Percentiles rank a stretch among this genome's conserved stretches.
phyloP scores from a whole-genome alignment of 169 alveolate species.

The Plasmodium inui region DNA sequence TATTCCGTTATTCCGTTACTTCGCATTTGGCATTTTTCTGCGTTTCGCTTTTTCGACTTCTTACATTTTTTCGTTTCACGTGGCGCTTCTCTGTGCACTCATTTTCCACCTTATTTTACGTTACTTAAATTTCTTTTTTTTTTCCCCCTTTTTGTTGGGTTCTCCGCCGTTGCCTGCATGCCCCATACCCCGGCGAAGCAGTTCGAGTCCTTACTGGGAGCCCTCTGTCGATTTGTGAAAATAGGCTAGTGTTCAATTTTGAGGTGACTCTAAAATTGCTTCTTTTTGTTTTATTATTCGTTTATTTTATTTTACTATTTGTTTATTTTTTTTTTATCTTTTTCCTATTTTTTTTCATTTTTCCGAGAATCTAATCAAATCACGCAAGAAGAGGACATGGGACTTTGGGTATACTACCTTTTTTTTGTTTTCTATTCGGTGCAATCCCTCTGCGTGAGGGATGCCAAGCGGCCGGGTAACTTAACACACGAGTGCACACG shows the following conservation, averaged over 20 bases:
- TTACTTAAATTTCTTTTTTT: not conserved
- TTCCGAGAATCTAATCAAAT: not conserved
- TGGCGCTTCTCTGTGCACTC: not conserved
- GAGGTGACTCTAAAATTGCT: too few relatives aligned
- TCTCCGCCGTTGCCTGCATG: not conserved
- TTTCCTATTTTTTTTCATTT: not conserved
- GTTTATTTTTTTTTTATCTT: not conserved
- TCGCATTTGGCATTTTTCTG: not conserved
- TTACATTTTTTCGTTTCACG: not conserved
- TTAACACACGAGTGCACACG: not conserved
- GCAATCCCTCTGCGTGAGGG: constrained; percentile 25
- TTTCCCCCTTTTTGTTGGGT: not conserved
- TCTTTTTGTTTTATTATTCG: not conserved
- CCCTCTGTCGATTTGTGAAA: not conserved
- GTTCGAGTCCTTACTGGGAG: not conserved
- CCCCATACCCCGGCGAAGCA: not conserved
- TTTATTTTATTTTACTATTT: not conserved
- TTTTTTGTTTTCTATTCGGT: constrained; percentile 22
- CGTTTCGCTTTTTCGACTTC: not conserved
- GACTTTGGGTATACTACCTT: constrained; percentile 1
- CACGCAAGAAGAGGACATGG: constrained; percentile 11
- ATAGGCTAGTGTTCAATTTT: not conserved
- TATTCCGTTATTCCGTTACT: too few relatives aligned
- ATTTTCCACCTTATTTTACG: not conserved
- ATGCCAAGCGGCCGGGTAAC: constrained; percentile 16